phyloP scores from a whole-genome alignment of 306 rosid species.

The Pueraria montana region DNA sequence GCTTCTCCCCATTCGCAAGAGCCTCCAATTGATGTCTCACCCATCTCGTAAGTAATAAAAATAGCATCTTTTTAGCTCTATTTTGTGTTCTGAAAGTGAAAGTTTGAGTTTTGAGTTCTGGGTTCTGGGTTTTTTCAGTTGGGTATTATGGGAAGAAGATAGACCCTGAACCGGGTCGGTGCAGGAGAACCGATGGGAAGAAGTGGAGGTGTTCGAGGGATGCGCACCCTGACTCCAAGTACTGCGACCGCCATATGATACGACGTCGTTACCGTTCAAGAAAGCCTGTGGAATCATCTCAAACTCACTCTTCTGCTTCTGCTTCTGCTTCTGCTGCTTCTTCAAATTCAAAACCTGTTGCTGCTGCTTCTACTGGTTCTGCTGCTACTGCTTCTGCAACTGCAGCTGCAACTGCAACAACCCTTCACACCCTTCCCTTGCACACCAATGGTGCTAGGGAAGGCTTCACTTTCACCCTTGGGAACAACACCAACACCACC shows the following conservation, averaged over 20 bases:
- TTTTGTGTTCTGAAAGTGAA: not conserved
- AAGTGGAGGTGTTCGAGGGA: slow-evolving; percentile 93
- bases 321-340: slow-evolving; percentile 29
- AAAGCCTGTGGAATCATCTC: slow-evolving; percentile 99
- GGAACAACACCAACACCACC: slow-evolving; percentile 29
- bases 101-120: not conserved
- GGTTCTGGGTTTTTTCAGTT: too few species aligned
- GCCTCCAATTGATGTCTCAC: slow-evolving; percentile 75
- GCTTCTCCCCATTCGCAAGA: slow-evolving; percentile 79
- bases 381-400: not conserved
- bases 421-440: slow-evolving; percentile 72
- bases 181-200: slow-evolving; percentile 94
- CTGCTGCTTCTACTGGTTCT: slow-evolving; percentile 5
- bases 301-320: slow-evolving; percentile 27
- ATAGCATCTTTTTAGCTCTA: not conserved
- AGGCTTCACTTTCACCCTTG: slow-evolving; percentile 60
- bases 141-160: slow-evolving; percentile 87
- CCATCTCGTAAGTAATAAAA: slow-evolving; percentile 64
- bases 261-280: slow-evolving; percentile 99
- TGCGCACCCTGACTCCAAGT: slow-evolving; percentile 88
- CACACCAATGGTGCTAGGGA: slow-evolving; percentile 66
- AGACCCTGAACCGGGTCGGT: slow-evolving; percentile 95
- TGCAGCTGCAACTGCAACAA: slow-evolving; percentile 28
- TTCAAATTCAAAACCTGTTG: not conserved
- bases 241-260: slow-evolving; percentile 96